These are phyloP conservation scores for Blastocystis sp. DNA, from an alignment of 352 stramenopile genomes.

Conservation along the genomic window DNA sequence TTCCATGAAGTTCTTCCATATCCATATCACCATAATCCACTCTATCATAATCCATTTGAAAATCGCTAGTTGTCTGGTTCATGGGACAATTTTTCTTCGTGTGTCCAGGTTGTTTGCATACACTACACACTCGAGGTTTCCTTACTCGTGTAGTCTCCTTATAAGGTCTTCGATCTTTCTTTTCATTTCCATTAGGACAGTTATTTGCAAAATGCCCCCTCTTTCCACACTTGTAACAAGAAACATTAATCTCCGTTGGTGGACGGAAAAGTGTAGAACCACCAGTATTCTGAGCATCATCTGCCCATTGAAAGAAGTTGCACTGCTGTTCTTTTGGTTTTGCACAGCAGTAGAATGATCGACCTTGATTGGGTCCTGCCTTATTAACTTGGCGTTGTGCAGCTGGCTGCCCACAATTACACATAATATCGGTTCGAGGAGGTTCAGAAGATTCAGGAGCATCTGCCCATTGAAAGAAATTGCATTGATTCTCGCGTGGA, in stretches of 20 bases:
- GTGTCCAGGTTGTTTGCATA: slow-evolving; percentile 18
- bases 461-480: slow-evolving; percentile 62
- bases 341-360: slow-evolving; percentile 61
- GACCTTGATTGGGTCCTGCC: slow-evolving; percentile 44
- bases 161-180: background rate
- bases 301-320: slow-evolving; percentile 55
- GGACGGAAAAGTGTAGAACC: background rate
- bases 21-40: slow-evolving; percentile 42
- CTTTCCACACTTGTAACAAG: slow-evolving; percentile 28
- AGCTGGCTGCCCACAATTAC: background rate
- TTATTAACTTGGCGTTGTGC: background rate
- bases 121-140: background rate
- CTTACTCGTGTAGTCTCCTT: background rate
- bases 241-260: background rate
- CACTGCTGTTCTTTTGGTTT: slow-evolving; percentile 60
- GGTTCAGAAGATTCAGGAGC: background rate
- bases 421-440: background rate
- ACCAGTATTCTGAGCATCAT: background rate
- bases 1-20: background rate
- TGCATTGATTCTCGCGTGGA: slow-evolving; percentile 19
- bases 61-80: background rate
- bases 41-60: background rate
- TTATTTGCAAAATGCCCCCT: slow-evolving; percentile 6
- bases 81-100: slow-evolving; percentile 17
- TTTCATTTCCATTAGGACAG: slow-evolving; percentile 11